phyloP scores from a whole-genome alignment of 2,329 filamentous ascomycete species.

The Nothopassalora personata region DNA sequence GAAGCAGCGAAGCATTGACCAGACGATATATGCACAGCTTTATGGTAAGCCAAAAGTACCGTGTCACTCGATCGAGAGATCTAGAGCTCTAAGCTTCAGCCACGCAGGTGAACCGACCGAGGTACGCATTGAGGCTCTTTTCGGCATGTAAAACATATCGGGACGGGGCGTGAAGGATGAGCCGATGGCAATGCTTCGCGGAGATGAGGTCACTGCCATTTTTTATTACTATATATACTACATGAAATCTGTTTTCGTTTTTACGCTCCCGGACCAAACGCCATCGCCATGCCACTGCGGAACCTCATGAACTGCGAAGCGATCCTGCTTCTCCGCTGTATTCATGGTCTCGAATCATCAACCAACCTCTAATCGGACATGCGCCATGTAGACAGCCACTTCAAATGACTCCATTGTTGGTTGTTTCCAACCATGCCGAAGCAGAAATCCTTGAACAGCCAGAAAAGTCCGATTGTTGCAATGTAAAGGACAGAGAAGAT shows the following conservation, averaged over 20 bases:
- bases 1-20: not conserved
- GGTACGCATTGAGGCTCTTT: not conserved
- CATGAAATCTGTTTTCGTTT: conserved; percentile 7
- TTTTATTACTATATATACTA: conserved; percentile 1
- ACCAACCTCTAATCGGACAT: conserved; percentile 55
- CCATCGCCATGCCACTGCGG: conserved; percentile 7
- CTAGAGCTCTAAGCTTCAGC: not conserved
- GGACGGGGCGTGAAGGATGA: not conserved
- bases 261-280: conserved; percentile 3
- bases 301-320: not conserved
- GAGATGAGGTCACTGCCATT: not conserved
- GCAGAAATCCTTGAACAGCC: conserved; percentile 86
- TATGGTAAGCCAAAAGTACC: not conserved
- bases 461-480: conserved; percentile 72
- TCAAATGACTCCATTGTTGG: conserved; percentile 81
- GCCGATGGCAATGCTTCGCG: not conserved
- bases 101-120: not conserved
- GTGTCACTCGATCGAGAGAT: not conserved
- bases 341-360: not conserved
- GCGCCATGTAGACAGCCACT: conserved; percentile 86
- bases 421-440: conserved; percentile 91
- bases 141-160: not conserved
- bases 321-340: not conserved
- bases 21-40: not conserved
- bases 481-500: conserved; percentile 72